These are phyloP conservation scores for Solanum pimpinellifolium DNA, from an alignment of 257 asterid genomes.

Conservation along the genomic window DNA sequence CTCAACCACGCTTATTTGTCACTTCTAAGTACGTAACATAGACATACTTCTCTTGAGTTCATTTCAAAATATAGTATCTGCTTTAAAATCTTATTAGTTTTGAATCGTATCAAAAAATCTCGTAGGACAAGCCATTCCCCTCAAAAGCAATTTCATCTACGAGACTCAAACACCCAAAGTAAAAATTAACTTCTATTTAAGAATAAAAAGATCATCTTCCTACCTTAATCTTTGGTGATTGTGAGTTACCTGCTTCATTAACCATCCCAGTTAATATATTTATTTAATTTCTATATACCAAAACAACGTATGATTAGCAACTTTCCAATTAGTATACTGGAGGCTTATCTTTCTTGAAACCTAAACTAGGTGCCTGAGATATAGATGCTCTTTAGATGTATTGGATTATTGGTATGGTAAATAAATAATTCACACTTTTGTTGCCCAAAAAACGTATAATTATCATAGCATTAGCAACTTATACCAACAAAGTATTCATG, in stretches of 20 bases:
- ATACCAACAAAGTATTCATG: not conserved
- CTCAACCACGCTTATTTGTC: not conserved
- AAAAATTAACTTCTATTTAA: not conserved
- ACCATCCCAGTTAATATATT: not conserved
- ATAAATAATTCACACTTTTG: too few relatives aligned
- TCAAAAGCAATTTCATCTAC: not conserved
- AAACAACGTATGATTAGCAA: too few relatives aligned
- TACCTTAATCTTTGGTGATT: not conserved
- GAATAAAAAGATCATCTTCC: not conserved
- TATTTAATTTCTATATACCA: not conserved
- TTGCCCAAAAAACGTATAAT: too few relatives aligned
- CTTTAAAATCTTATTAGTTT: not conserved
- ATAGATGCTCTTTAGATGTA: too few relatives aligned
- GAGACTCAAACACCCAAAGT: not conserved
- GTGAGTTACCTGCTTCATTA: not conserved
- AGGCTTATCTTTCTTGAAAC: too few relatives aligned
- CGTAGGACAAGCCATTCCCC: not conserved
- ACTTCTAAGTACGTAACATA: not conserved
- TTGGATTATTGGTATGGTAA: too few relatives aligned
- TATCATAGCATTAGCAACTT: not conserved
- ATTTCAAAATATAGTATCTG: not conserved
- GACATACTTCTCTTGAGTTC: not conserved
- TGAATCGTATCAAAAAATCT: not conserved
- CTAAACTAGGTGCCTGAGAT: too few relatives aligned
- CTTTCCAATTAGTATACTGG: too few relatives aligned